Evolutionary conservation across 2,329 filamentous ascomycete genomes (phyloP).

Genomic region (Neospermospora avenae): DNA sequence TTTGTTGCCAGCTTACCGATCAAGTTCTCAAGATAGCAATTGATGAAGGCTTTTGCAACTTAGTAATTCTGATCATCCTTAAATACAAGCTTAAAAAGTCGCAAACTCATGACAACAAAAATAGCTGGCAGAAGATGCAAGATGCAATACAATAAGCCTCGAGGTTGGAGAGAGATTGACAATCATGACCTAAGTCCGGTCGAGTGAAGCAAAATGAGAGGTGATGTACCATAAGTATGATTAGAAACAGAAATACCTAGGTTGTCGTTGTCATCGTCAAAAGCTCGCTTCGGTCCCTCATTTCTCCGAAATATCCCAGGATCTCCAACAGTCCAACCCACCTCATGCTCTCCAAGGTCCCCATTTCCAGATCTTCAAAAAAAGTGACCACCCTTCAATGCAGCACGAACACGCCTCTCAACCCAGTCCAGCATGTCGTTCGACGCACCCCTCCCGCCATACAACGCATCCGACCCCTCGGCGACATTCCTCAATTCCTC

Average conservation of each 20-base stretch:
- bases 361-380: background rate
- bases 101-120: too few species aligned
- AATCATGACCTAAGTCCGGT: too few species aligned
- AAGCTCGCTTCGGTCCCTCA: background rate
- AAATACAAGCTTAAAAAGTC: too few species aligned
- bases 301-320: background rate
- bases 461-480: conserved; percentile 69
- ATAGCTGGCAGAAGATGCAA: too few species aligned
- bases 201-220: too few species aligned
- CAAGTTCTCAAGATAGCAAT: too few species aligned
- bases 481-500: conserved; percentile 78
- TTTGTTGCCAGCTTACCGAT: too few species aligned
- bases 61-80: too few species aligned
- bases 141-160: too few species aligned
- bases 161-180: too few species aligned
- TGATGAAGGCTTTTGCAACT: too few species aligned
- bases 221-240: too few species aligned
- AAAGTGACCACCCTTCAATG: background rate
- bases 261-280: background rate
- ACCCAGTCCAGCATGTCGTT: conserved; percentile 64
- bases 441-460: conserved; percentile 65
- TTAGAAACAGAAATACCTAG: background rate
- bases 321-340: background rate
- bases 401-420: background rate
- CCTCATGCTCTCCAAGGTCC: background rate